These are phyloP conservation scores for Peronosclerospora sorghi DNA, from an alignment of 352 stramenopile genomes.

Conservation along the genomic window DNA sequence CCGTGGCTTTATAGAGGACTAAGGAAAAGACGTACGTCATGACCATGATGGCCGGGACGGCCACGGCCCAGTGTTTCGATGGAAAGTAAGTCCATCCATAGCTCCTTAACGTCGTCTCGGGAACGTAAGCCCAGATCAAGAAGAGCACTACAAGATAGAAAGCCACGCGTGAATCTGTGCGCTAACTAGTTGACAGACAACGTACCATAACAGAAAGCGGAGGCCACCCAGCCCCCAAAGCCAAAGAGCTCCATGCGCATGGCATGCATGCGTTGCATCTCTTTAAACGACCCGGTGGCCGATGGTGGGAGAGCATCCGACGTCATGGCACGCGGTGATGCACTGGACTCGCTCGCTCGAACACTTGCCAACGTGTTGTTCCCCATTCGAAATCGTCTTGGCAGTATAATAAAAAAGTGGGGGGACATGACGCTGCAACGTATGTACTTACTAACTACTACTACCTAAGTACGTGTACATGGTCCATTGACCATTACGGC, in stretches of 20 bases:
- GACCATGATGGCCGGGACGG: slow-evolving; percentile 74
- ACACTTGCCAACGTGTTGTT: no score
- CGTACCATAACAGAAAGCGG: slow-evolving; percentile 65
- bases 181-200: no score
- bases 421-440: no score
- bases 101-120: slow-evolving; percentile 55
- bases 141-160: slow-evolving; percentile 50
- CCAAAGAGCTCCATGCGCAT: slow-evolving; percentile 83
- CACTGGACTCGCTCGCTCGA: no score
- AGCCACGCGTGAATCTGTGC: no score
- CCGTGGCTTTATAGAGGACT: slow-evolving; percentile 76
- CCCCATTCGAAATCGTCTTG: no score
- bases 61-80: slow-evolving; percentile 85
- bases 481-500: no score
- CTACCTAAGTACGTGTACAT: no score
- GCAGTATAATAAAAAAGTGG: no score
- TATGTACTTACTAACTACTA: no score
- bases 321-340: neutral
- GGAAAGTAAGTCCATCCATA: slow-evolving; percentile 85
- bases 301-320: slow-evolving; percentile 10
- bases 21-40: slow-evolving; percentile 76
- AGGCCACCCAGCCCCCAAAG: slow-evolving; percentile 77
- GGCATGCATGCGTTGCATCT: slow-evolving; percentile 65
- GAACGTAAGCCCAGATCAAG: slow-evolving; percentile 83
- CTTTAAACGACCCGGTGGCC: slow-evolving; percentile 76